phyloP scores from a whole-genome alignment of 1,284 basidiomycete genomes.

The Moesziomyces globuligerus region DNA sequence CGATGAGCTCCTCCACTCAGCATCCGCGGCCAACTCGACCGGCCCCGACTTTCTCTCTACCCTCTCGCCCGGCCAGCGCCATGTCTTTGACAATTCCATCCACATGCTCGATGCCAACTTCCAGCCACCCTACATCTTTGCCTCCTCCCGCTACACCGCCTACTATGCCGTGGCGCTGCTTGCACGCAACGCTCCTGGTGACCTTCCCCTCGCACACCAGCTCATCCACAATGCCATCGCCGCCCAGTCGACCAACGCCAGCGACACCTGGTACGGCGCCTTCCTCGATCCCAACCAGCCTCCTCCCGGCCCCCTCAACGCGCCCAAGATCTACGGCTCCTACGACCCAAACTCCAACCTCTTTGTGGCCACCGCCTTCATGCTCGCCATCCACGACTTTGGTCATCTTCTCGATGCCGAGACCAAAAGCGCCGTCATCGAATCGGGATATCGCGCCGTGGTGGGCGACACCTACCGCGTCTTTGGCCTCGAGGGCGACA shows the following conservation, averaged over 20 bases:
- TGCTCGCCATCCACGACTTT: slow-evolving; percentile 33
- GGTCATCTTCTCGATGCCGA: slow-evolving; percentile 25
- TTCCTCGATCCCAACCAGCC: slow-evolving; percentile 35
- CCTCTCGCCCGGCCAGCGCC: slow-evolving; percentile 23
- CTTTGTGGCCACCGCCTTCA: slow-evolving; percentile 40
- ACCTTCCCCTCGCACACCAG: slow-evolving; percentile 22
- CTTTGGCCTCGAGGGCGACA: slow-evolving; percentile 29
- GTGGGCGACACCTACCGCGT: slow-evolving; percentile 38
- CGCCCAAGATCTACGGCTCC: slow-evolving; percentile 36
- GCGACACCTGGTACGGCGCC: slow-evolving; percentile 38
- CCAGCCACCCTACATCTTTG: slow-evolving; percentile 33
- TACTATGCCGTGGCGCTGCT: slow-evolving; percentile 39
- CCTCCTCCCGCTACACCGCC: slow-evolving; percentile 30
- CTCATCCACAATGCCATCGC: slow-evolving; percentile 31
- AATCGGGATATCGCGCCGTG: slow-evolving; percentile 33
- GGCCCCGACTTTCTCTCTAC: slow-evolving; percentile 23
- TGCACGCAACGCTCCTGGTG: slow-evolving; percentile 31
- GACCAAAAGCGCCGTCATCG: slow-evolving; percentile 22
- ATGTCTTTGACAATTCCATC: slow-evolving; percentile 19
- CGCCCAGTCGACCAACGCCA: slow-evolving; percentile 20
- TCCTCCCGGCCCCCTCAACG: slow-evolving; percentile 26
- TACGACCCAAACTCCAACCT: slow-evolving; percentile 41
- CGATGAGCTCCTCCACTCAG: slow-evolving; percentile 14
- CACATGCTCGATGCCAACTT: slow-evolving; percentile 28
- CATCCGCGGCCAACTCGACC: slow-evolving; percentile 7